These are phyloP conservation scores for Lippia alba DNA, from an alignment of 305 asterid genomes.

Conservation along the genomic window DNA sequence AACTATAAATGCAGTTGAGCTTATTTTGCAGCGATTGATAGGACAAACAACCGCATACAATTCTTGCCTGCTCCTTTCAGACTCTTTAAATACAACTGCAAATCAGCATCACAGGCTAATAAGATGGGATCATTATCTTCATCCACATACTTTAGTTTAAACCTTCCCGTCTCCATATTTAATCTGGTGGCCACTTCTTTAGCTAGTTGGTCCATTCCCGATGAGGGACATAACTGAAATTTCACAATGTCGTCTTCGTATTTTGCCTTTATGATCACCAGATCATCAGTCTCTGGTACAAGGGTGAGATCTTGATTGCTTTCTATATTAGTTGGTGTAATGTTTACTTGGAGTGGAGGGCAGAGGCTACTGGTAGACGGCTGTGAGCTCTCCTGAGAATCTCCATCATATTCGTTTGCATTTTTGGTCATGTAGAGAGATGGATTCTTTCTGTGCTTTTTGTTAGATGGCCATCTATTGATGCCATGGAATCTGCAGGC, in stretches of 20 bases:
- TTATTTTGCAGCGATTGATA: background rate
- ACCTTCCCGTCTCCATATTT: slow-evolving; percentile 1
- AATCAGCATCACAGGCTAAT: slow-evolving; percentile 26
- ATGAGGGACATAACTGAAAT: slow-evolving; percentile 27
- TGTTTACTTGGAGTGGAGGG: background rate
- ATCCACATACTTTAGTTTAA: slow-evolving; percentile 33
- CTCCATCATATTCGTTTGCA: background rate
- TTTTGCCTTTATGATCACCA: slow-evolving; percentile 21
- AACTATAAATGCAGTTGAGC: background rate
- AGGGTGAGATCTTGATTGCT: background rate
- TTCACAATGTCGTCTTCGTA: slow-evolving; percentile 8
- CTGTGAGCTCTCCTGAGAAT: too few relatives aligned
- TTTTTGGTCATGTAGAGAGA: background rate
- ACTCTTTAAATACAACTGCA: slow-evolving; percentile 16
- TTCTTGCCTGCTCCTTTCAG: background rate
- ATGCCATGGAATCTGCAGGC: background rate
- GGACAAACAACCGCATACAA: slow-evolving; percentile 23
- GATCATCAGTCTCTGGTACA: background rate
- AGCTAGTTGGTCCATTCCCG: background rate
- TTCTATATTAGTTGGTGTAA: background rate
- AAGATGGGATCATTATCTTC: slow-evolving; percentile 31
- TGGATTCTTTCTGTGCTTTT: background rate
- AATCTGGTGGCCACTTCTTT: slow-evolving; percentile 27
- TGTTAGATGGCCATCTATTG: slow-evolving; percentile 31
- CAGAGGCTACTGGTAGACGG: background rate